phyloP scores from a whole-genome alignment of 2,329 filamentous ascomycete species.

The Penicillium polonicum region DNA sequence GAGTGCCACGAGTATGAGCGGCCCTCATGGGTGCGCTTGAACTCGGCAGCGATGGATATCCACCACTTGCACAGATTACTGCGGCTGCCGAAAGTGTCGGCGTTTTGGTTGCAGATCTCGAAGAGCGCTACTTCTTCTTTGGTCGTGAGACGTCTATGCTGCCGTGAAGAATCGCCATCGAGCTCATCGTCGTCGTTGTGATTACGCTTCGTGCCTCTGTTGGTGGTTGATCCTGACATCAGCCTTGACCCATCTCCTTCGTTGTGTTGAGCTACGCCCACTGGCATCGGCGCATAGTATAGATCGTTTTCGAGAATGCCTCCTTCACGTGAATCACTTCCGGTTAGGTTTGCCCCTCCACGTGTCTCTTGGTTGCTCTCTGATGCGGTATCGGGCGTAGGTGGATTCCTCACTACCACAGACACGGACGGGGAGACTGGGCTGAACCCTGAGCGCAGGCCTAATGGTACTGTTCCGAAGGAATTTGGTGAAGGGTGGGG shows the following conservation, averaged over 20 bases:
- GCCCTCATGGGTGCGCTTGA: slow-evolving; percentile 35
- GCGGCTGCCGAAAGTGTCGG: slow-evolving; percentile 39
- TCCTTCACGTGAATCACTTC: slow-evolving; percentile 10
- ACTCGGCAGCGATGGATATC: slow-evolving; percentile 40
- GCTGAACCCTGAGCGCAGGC: slow-evolving; percentile 2
- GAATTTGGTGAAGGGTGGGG: not conserved
- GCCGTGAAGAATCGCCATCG: slow-evolving; percentile 24
- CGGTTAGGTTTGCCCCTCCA: slow-evolving; percentile 13
- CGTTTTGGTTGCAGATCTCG: slow-evolving; percentile 42
- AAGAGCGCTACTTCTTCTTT: slow-evolving; percentile 43
- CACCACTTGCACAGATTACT: slow-evolving; percentile 46
- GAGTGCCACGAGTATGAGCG: slow-evolving; percentile 46
- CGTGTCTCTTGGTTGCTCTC: slow-evolving; percentile 19
- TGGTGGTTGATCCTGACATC: slow-evolving; percentile 3
- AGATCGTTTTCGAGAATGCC: slow-evolving; percentile 8
- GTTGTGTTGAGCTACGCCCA: slow-evolving; percentile 1
- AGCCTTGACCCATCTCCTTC: slow-evolving; percentile 3
- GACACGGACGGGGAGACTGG: slow-evolving; percentile 11
- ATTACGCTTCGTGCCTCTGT: slow-evolving; percentile 12
- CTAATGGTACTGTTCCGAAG: not conserved
- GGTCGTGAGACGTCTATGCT: slow-evolving; percentile 41
- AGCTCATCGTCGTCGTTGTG: slow-evolving; percentile 14
- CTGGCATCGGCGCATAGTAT: slow-evolving; percentile 21
- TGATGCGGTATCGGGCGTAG: slow-evolving; percentile 5
- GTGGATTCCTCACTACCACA: slow-evolving; percentile 16